phyloP scores from a whole-genome alignment of 192 early-diverging fungal genomes.

The Chytriomyces confervae region DNA sequence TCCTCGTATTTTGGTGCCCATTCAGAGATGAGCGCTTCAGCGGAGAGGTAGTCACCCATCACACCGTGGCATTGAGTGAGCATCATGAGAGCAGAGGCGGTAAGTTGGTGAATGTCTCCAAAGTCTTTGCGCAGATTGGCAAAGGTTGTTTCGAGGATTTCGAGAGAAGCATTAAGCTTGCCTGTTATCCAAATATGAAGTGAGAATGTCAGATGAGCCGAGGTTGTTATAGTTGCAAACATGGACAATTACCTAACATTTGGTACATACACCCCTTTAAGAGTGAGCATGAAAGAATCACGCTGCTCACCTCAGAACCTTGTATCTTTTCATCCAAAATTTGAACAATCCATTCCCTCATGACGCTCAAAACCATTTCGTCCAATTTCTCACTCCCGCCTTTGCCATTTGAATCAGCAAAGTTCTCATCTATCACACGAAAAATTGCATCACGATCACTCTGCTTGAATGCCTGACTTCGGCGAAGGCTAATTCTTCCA shows the following conservation, averaged over 20 bases:
- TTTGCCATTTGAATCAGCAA: background rate
- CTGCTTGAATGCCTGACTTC: background rate
- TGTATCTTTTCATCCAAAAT: background rate
- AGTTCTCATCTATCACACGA: background rate
- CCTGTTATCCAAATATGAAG: background rate
- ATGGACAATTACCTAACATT: no score
- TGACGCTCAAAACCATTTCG: background rate
- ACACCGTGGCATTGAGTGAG: no score
- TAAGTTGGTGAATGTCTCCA: no score
- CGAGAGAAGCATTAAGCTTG: background rate
- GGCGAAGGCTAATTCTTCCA: background rate
- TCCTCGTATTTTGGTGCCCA: no score
- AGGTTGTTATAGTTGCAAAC: no score
- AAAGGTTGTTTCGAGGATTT: background rate
- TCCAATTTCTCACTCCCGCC: background rate
- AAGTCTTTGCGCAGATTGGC: no score
- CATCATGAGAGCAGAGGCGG: no score
- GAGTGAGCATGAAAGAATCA: background rate
- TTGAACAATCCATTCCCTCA: background rate
- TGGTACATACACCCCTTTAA: background rate
- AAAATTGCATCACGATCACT: slow-evolving; percentile 1
- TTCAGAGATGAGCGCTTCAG: no score
- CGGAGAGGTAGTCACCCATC: no score
- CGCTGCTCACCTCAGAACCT: background rate
- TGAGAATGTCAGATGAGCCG: background rate